These are phyloP conservation scores for Cornus suecica DNA, from an alignment of 148 eudicot genomes.

Conservation along the genomic window DNA sequence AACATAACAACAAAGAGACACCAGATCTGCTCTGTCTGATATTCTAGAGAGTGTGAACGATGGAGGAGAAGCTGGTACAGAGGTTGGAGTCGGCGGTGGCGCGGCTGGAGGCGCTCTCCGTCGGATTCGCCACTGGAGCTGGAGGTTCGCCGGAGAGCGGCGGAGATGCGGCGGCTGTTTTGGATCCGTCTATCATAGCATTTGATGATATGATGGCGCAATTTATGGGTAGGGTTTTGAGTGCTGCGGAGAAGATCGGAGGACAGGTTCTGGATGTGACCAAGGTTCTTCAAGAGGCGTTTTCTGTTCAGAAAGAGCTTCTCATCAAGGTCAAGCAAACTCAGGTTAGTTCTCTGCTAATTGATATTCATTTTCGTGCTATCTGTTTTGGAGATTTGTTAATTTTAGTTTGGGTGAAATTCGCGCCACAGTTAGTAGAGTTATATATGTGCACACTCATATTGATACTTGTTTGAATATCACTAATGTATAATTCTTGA, in stretches of 20 bases:
- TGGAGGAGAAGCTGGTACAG: conserved; percentile 70
- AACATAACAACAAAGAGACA: not conserved
- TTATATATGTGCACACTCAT: not conserved
- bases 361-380: not conserved
- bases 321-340: conserved; percentile 67
- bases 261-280: conserved; percentile 72
- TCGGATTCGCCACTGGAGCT: conserved; percentile 18
- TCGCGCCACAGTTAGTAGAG: not conserved
- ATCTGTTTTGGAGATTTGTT: not conserved
- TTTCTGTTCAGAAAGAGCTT: conserved; percentile 61
- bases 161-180: conserved; percentile 31
- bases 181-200: conserved; percentile 75
- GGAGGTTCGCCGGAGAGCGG: conserved; percentile 25
- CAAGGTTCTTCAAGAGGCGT: conserved; percentile 51
- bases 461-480: not conserved
- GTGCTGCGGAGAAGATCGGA: conserved; percentile 81
- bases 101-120: conserved; percentile 61
- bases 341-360: conserved; percentile 39
- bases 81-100: conserved; percentile 77
- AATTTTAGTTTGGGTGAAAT: not conserved
- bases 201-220: conserved; percentile 65
- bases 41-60: conserved; percentile 13
- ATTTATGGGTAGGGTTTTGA: conserved; percentile 50
- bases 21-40: conserved; percentile 24
- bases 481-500: too few relatives aligned